Conservation (phyloP, 371 early-diverging fungal genomes). For the Mortierella sp. region DNA sequence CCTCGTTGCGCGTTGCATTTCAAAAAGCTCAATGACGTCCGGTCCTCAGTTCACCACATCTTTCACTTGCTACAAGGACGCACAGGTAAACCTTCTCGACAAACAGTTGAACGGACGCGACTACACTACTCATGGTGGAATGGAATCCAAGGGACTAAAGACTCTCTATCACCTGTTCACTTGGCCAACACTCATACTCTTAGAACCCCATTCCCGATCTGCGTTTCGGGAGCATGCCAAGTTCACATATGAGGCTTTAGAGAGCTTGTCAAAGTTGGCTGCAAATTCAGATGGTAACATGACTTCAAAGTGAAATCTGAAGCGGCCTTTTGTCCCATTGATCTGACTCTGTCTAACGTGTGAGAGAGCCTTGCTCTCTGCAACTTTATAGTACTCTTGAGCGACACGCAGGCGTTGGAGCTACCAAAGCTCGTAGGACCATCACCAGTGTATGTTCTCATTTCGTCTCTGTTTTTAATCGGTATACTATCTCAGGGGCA, state of each 20-base stretch:
- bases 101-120: no score
- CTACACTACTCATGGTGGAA: no score
- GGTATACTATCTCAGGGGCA: neutral
- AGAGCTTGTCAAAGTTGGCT: slow-evolving; percentile 36
- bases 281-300: slow-evolving; percentile 32
- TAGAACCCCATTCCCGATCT: slow-evolving; percentile 26
- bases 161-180: neutral
- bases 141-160: no score
- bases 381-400: slow-evolving; percentile 21
- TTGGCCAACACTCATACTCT: neutral
- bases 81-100: slow-evolving; percentile 16
- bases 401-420: slow-evolving; percentile 36
- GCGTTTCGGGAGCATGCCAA: slow-evolving; percentile 37
- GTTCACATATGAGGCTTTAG: slow-evolving; percentile 41
- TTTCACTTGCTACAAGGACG: slow-evolving; percentile 52
- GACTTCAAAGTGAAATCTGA: no score
- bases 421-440: slow-evolving; percentile 39
- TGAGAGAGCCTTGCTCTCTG: neutral
- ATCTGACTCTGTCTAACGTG: neutral
- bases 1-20: neutral
- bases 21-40: slow-evolving; percentile 41
- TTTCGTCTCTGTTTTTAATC: neutral
- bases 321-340: no score
- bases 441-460: slow-evolving; percentile 32
- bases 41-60: slow-evolving; percentile 44